Percentiles rank a stretch among this genome's conserved stretches.
These are phyloP conservation scores for Inga laurina DNA, from an alignment of 306 rosid genomes.

Conservation along the genomic window DNA sequence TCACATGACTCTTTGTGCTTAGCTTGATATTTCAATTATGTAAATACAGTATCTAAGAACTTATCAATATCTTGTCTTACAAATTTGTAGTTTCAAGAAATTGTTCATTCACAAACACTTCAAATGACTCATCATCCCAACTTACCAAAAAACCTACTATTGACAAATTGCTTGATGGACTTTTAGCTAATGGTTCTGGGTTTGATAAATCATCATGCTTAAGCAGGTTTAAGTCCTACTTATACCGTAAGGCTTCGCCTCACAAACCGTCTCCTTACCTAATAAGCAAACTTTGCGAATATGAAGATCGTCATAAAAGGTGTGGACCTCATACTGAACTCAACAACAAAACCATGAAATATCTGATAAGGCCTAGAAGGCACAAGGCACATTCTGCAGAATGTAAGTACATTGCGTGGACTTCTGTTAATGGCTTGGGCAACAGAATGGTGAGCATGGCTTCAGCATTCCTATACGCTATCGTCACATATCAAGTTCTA, in stretches of 20 bases:
- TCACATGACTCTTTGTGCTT: background rate
- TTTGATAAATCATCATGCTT: conserved; percentile 44
- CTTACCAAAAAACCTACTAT: background rate
- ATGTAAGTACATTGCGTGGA: conserved; percentile 51
- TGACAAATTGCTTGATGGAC: conserved; percentile 40
- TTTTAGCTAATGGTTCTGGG: conserved; percentile 26
- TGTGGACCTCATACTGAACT: conserved; percentile 49
- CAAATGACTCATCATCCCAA: background rate
- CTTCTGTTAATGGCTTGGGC: conserved; percentile 42
- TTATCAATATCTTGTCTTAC: background rate
- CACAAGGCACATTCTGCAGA: conserved; percentile 2
- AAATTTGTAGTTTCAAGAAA: background rate
- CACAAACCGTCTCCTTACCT: conserved; percentile 47
- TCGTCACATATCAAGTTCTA: conserved; percentile 49
- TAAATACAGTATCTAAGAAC: background rate
- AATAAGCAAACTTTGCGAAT: conserved; percentile 41
- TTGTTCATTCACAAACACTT: background rate
- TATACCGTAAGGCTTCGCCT: conserved; percentile 30
- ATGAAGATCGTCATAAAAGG: conserved; percentile 46
- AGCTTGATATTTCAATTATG: background rate
- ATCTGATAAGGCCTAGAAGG: conserved; percentile 33
- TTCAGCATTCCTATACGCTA: conserved; percentile 48
- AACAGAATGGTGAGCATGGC: conserved; percentile 52
- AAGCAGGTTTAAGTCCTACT: conserved; percentile 49
- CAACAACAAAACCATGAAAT: conserved; percentile 39